Evolutionary conservation across 345 rosid genomes (phyloP), one percentile per base, ranked within the genome.

Genomic region (Iberis pinnata): DNA sequence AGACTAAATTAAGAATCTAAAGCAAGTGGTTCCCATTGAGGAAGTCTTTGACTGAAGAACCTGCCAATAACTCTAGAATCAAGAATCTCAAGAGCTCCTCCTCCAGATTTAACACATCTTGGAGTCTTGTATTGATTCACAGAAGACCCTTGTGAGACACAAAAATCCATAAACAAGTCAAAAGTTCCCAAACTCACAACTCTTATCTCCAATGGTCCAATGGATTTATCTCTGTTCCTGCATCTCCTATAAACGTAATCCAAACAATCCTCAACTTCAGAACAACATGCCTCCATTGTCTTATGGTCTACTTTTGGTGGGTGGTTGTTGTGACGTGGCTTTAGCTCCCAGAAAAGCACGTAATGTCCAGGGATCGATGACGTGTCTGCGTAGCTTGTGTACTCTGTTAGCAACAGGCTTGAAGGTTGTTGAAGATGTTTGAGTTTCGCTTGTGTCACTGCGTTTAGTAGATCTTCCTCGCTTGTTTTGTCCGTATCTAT

Each of bases 81-180:
- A 72, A 89, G 76, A 43, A 86, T 72, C 58, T 72, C 60, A n/a
- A 82, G 60, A 17, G 88, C 81, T 45, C 72, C 79, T 45, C 72
- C 79, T 58, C 68, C 74, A 7, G 94, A 72, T 56, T 78, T 78
- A 61, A 89, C 84, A 76, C 94, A 86, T 61, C 97, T 82, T 13
- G 97, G 94, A 7, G 95, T 89, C 74, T 89, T 89, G 65, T 89
- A 89, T 55, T 89, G 97, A 67, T 89, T 89, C 46, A 89, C 81
- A 0, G 97, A 89, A 43, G 97, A 89, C 5, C 97, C 97, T 57
- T 78, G 82, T 8, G 83, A 81, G 8, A 86, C 80, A 43, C 94
- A 86, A 15, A 73, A 78, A 58, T 89, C 97, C 97, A 89, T 89
- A 14, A 89, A 76, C 2, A 70, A 83, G 56, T 89, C 95, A 45